Evolutionary conservation across 345 rosid species (phyloP).

Genomic region (Lepidium sativum): DNA sequence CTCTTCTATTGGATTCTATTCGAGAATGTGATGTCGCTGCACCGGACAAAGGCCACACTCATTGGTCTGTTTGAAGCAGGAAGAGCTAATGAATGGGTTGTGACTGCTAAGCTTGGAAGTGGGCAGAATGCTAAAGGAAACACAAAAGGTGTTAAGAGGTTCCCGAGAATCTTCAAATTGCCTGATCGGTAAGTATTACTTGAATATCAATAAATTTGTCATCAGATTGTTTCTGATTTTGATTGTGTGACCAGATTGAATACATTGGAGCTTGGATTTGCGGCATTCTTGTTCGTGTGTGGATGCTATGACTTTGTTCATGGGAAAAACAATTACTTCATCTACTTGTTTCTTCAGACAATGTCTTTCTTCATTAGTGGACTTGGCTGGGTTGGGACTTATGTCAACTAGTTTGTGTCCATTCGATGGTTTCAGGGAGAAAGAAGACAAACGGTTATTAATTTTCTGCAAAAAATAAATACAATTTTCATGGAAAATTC

Average conservation of each 20-base stretch:
- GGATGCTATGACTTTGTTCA: constrained; percentile 86
- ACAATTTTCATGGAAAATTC: constrained; percentile 14
- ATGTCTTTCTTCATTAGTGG: constrained; percentile 84
- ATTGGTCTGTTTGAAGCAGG: constrained; percentile 80
- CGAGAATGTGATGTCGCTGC: constrained; percentile 95
- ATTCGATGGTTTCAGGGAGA: neutral
- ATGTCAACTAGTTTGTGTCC: constrained; percentile 28
- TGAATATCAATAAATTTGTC: neutral
- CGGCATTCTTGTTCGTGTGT: constrained; percentile 72
- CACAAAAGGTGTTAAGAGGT: constrained; percentile 42
- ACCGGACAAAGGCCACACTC: constrained; percentile 83
- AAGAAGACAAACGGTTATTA: neutral
- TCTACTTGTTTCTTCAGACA: constrained; percentile 90
- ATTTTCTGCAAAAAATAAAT: constrained; percentile 11
- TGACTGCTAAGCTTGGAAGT: constrained; percentile 84
- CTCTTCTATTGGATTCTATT: constrained; percentile 91
- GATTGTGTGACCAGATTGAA: constrained; percentile 47
- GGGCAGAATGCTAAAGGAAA: constrained; percentile 55
- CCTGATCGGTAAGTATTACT: constrained; percentile 50
- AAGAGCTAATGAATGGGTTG: constrained; percentile 95
- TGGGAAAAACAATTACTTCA: constrained; percentile 86
- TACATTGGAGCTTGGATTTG: constrained; percentile 79
- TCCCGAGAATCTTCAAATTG: constrained; percentile 54
- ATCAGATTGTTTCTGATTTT: neutral
- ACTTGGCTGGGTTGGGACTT: constrained; percentile 88